A percentile compares a stretch with the other conserved stretches of the same genome.
Conservation (phyloP, 257 asterid species). For the Lycium barbarum region DNA sequence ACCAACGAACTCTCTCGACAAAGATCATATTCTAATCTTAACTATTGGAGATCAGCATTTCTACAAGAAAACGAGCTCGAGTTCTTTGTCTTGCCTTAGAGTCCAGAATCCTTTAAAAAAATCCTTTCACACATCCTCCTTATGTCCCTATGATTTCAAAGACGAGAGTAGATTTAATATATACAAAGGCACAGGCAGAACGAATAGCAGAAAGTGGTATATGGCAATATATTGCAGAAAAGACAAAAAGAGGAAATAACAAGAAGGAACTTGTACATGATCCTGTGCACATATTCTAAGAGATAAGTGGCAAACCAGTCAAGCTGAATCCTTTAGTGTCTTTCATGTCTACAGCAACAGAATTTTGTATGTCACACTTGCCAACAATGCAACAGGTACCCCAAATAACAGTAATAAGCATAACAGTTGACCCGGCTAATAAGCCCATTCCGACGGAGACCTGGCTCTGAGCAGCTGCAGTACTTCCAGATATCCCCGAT, state of each 20-base stretch:
- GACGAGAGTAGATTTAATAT: background rate
- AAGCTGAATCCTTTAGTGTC: slow-evolving; percentile 73
- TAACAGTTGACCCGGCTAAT: slow-evolving; percentile 93
- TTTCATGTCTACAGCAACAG: slow-evolving; percentile 58
- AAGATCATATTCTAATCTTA: background rate
- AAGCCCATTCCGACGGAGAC: slow-evolving; percentile 96
- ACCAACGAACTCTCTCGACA: background rate
- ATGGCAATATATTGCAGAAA: background rate
- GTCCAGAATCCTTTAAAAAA: background rate
- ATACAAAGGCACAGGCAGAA: background rate
- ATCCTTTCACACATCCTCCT: background rate
- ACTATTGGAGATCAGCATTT: background rate
- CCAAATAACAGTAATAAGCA: slow-evolving; percentile 92
- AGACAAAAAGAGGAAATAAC: background rate
- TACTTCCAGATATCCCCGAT: slow-evolving; percentile 86
- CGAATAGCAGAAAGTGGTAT: background rate
- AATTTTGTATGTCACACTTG: slow-evolving; percentile 68
- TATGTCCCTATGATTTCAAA: background rate
- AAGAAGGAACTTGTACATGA: background rate
- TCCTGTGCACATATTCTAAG: slow-evolving; percentile 15
- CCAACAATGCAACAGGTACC: slow-evolving; percentile 87
- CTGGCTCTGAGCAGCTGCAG: slow-evolving; percentile 86
- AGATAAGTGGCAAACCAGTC: slow-evolving; percentile 53
- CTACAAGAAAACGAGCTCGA: background rate
- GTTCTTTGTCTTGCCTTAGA: background rate